Evolutionary conservation across 257 asterid genomes (phyloP).

Genomic region (Perilla frutescens): DNA sequence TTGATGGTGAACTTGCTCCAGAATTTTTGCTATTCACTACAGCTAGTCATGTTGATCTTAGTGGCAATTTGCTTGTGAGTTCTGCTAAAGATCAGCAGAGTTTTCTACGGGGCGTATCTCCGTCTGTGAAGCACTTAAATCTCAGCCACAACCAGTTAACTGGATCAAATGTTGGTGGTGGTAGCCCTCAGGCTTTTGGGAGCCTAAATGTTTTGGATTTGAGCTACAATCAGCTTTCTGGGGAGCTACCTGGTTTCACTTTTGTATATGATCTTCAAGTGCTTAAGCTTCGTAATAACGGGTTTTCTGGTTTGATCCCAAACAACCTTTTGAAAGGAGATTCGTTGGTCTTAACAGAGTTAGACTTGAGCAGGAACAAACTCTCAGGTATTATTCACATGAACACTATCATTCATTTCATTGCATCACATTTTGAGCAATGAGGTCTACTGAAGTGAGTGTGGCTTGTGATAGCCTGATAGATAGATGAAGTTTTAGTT

Average conservation of each 20-base stretch:
- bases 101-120: slow-evolving; percentile 60
- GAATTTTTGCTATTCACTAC: slow-evolving; percentile 66
- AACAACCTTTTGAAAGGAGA: slow-evolving; percentile 86
- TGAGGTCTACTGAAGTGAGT: background rate
- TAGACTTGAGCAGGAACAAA: slow-evolving; percentile 89
- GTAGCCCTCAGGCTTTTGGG: slow-evolving; percentile 62
- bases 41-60: slow-evolving; percentile 77
- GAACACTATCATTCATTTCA: slow-evolving; percentile 7
- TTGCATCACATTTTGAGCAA: background rate
- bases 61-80: slow-evolving; percentile 69
- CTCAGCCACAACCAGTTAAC: slow-evolving; percentile 75
- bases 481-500: slow-evolving; percentile 39
- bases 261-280: slow-evolving; percentile 89
- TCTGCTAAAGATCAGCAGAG: slow-evolving; percentile 51
- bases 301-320: slow-evolving; percentile 78
- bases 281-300: slow-evolving; percentile 73
- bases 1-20: slow-evolving; percentile 72
- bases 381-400: slow-evolving; percentile 69
- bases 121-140: slow-evolving; percentile 71
- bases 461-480: slow-evolving; percentile 42
- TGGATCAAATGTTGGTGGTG: slow-evolving; percentile 73
- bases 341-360: slow-evolving; percentile 69
- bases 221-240: slow-evolving; percentile 88
- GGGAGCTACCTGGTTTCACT: slow-evolving; percentile 83
- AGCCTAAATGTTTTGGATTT: slow-evolving; percentile 83